Evolutionary conservation across 2,329 filamentous ascomycete genomes (phyloP), one percentile per base, ranked within the genome.

Genomic region (Talaromyces sp.): DNA sequence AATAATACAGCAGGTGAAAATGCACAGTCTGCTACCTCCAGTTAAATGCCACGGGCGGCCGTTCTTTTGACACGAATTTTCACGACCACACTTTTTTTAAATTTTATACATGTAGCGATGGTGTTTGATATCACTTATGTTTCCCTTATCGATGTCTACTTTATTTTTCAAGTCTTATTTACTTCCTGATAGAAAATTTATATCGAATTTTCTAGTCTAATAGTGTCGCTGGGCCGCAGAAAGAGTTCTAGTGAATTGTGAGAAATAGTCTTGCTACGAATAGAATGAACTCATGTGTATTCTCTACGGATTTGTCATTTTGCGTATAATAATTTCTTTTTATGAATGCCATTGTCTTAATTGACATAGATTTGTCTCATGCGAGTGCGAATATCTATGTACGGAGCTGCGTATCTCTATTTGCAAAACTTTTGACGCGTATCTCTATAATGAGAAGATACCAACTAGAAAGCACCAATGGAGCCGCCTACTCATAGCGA

Each of bases 41-140:
- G 30, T 36, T 59, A 12, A 59, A 44, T 12, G 14, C 27, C 4
- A 36, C 5, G 9, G 7, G 12, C 31, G 33, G 14, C 23, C 51
- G 42, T 23, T 51, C 18, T 52, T 23, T 42, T 12, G 44, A 36
- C 33, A n/a, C 44, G 23, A 47, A 8, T 47, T 47, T 34, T 18
- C 5, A 58, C 31, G 56, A 28, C 12, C 44, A 36, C 14, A 18
- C 5, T n/a, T 56, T 47, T 47, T 62, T 53, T 42, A 8, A n/a
- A 52, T 56, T 40, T 27, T 16, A n/a, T 16, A n/a, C 31, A 30
- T 34, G 30, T 36, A 62, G 61, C 61, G 61, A 62, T 18, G 61
- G 61, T 40, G 61, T 59, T 52, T 9, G 31, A 53, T 51, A 12
- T 52, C 28, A 8, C 16, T 47, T 27, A 56, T 56, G 18, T 18